Base-by-base conservation (phyloP, 805 yeast species). In the Nakazawaea peltata region DNA sequence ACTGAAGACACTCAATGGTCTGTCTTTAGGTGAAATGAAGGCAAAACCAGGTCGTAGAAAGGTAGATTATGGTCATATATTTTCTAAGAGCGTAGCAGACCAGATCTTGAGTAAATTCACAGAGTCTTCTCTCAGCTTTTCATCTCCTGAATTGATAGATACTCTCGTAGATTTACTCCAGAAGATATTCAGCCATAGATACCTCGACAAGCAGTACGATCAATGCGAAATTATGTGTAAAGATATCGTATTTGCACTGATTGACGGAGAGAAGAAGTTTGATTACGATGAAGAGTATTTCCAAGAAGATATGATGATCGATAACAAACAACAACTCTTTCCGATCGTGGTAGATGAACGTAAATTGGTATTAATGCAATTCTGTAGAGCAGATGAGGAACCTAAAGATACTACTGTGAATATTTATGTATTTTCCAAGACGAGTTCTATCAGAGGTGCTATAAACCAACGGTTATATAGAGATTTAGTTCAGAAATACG, bases 191-290 rank as follows among this genome's bases (percentile, higher is more conserved):
- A 26, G 35, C 4, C 23, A 23, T 15, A 7, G 10, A 9, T 31
- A 36, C 19, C 26, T 32, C 16, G 17, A 21, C 17, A 23, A 18
- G n/a, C 21, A 31, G 13, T 36, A 26, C 14, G 22, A 18, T 4
- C 24, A 19, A n/a, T 31, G 34, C 16, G 19, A 22, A 12, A 19
- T 30, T 3, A 36, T 36, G 34, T 36, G 39, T 15, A 36, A 36
- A 23, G 35, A 36, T 12, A 18, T 28, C 4, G 32, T 36, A 5
- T 19, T 30, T 8, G 25, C 32, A 4, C 23, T 28, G 9, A 11
- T 16, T 10, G 19, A 7, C 7, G 28, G 19, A 14, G 27, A 32
- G 13, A 22, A 31, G 17, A 19, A 12, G 3, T 31, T 23, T 28
- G 32, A 31, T 17, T 31, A 36, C 25, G 39, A 31, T 12, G 35